Base-by-base conservation (phyloP, 2,329 filamentous ascomycete genomes). In the Purpureocillium takamizusanense region DNA sequence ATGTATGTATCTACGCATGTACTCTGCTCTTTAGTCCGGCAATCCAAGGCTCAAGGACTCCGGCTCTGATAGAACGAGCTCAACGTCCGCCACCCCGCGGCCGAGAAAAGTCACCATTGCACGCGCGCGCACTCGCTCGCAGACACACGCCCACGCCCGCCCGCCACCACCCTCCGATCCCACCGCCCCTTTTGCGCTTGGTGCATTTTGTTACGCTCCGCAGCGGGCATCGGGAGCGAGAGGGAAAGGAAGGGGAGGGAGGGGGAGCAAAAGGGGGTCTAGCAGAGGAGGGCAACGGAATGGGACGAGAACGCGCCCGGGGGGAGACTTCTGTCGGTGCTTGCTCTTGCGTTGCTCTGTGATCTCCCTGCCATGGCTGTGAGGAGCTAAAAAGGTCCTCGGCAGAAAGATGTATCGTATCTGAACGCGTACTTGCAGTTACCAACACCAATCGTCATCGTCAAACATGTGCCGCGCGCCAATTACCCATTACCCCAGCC, bases 371-470 rank as follows among this genome's bases (percentile, higher is more conserved):
- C 68, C 72, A 78, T 70, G 21, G 46, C 57, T 48, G 41, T 12
- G 23, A 41, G 36, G 31, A 14, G 6, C 14, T 32, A 36, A 37
- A 36, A 37, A 10, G 15, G 36, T 48, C 51, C 54, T 43, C 46
- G 63, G 67, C 69, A 72, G 56, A 56, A 62, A 76, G 73, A 76
- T 62, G 75, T 79, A 78, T 77, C 71, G 71, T 78, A 77, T 76
- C 73, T 68, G 64, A 72, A 76, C 73, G 73, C 74, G 60, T 40
- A 25, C 18, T 25, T 6, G 10, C 21, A 25, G 10, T n/a, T n/a
- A n/a, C n/a, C 21, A 25, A 25, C 5, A 25, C 21, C 5, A 25
- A 10, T 6, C 21, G 10, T 25, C 6, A 25, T n/a, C 21, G 10
- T 25, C 6, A 10, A 5, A 25, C 21, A 25, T 10, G 21, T 25